A percentile compares a stretch with the other conserved stretches of the same genome.
phyloP scores from a whole-genome alignment of 176 grass and related monocot genomes.

The Hsuehochloa calcarea region DNA sequence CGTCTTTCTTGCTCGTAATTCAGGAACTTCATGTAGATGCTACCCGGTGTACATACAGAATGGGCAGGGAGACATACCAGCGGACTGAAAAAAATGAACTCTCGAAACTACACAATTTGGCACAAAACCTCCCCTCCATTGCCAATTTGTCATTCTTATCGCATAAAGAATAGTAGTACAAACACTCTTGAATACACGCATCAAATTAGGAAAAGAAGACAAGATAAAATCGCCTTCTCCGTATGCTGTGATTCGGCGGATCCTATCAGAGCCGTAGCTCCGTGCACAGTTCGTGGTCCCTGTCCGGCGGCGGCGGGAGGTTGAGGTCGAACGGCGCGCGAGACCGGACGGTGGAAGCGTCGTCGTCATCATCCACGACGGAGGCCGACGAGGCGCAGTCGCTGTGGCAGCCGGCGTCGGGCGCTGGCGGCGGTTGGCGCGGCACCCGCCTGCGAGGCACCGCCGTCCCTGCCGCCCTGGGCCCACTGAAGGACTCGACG shows the following conservation, averaged over 20 bases:
- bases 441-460: not conserved
- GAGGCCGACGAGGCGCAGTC: constrained; percentile 62
- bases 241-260: not conserved
- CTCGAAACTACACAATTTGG: not conserved
- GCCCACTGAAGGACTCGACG: constrained; percentile 48
- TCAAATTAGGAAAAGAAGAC: constrained; percentile 3
- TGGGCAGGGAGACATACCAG: not conserved
- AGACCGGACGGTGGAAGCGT: constrained; percentile 23
- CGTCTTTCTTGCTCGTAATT: not conserved
- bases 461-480: not conserved
- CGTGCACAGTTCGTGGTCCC: constrained; percentile 19
- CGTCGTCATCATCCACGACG: constrained; percentile 47
- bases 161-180: constrained; percentile 30
- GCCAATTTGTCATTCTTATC: constrained; percentile 23
- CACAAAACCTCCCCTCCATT: not conserved
- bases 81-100: not conserved
- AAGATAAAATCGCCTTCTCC: not conserved
- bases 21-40: not conserved
- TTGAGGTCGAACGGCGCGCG: constrained; percentile 45
- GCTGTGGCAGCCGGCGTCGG: constrained; percentile 41
- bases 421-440: not conserved
- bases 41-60: not conserved
- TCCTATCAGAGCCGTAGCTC: constrained; percentile 46
- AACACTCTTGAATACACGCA: constrained; percentile 4
- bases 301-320: constrained; percentile 32